These are phyloP conservation scores for Globisporangium uncinulatum DNA, from an alignment of 352 stramenopile genomes.

Conservation along the genomic window DNA sequence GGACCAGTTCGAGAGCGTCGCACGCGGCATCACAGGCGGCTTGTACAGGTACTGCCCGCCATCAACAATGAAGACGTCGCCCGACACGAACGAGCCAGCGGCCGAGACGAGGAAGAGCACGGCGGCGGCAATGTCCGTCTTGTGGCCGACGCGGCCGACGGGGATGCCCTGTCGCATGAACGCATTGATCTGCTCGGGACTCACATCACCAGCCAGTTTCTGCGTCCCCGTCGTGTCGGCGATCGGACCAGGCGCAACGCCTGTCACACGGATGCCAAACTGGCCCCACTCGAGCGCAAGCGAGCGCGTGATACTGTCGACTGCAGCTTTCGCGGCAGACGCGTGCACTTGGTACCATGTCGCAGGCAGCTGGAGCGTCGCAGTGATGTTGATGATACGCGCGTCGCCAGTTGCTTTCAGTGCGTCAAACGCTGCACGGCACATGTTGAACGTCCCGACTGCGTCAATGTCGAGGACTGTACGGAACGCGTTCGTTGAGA, in stretches of 20 bases:
- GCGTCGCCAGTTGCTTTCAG: slow-evolving; percentile 69
- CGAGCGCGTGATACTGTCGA: slow-evolving; percentile 93
- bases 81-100: slow-evolving; percentile 75
- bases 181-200: slow-evolving; percentile 32
- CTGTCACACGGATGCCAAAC: slow-evolving; percentile 92
- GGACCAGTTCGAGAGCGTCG: slow-evolving; percentile 69
- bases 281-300: slow-evolving; percentile 95
- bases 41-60: slow-evolving; percentile 81
- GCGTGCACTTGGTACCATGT: slow-evolving; percentile 95
- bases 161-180: slow-evolving; percentile 48
- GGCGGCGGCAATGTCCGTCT: slow-evolving; percentile 75
- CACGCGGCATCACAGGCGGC: slow-evolving; percentile 57
- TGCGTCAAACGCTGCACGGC: slow-evolving; percentile 74
- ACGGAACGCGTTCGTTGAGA: slow-evolving; percentile 92
- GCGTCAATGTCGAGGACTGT: slow-evolving; percentile 97
- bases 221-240: slow-evolving; percentile 91
- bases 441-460: slow-evolving; percentile 96
- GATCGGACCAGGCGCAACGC: slow-evolving; percentile 94
- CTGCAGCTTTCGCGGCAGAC: slow-evolving; percentile 92
- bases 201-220: slow-evolving; percentile 84
- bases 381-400: slow-evolving; percentile 95
- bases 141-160: slow-evolving; percentile 72
- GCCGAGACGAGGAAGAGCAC: slow-evolving; percentile 82
- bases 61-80: slow-evolving; percentile 81
- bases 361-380: slow-evolving; percentile 88